These are phyloP conservation scores for Jacaranda mimosifolia DNA, from an alignment of 257 asterid genomes.

Conservation along the genomic window DNA sequence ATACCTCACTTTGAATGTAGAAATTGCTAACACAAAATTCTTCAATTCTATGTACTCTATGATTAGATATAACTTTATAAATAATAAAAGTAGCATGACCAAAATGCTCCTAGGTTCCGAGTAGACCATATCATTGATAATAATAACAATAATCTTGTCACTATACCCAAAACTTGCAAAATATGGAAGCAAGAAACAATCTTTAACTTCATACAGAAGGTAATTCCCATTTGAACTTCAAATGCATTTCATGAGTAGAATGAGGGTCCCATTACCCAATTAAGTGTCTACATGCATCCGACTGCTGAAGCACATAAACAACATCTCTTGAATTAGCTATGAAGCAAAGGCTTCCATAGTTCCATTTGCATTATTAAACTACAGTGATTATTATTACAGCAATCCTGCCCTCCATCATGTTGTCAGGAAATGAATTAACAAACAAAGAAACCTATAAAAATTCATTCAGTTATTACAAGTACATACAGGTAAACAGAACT, in stretches of 20 bases:
- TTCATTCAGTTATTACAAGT: neutral
- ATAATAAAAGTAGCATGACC: neutral
- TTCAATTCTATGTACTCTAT: neutral
- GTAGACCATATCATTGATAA: slow-evolving; percentile 19
- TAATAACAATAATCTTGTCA: slow-evolving; percentile 27
- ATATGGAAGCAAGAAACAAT: slow-evolving; percentile 46
- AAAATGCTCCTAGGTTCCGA: neutral
- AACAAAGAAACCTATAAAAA: slow-evolving; percentile 5
- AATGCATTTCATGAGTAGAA: slow-evolving; percentile 24
- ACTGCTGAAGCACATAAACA: neutral
- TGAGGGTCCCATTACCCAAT: slow-evolving; percentile 37
- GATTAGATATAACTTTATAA: neutral
- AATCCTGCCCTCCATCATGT: slow-evolving; percentile 29
- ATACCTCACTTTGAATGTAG: neutral
- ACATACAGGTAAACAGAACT: neutral
- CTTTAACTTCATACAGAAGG: slow-evolving; percentile 46
- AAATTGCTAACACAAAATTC: neutral
- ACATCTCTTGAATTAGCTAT: slow-evolving; percentile 42
- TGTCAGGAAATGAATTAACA: neutral
- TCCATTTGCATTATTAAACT: slow-evolving; percentile 29
- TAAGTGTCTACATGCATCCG: slow-evolving; percentile 35
- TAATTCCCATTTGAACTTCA: slow-evolving; percentile 18
- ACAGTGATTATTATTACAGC: slow-evolving; percentile 30
- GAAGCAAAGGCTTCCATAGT: slow-evolving; percentile 50
- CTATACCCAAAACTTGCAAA: slow-evolving; percentile 25